Evolutionary conservation across 116 monocot species (phyloP).

Genomic region (Papilionanthe hybrid): DNA sequence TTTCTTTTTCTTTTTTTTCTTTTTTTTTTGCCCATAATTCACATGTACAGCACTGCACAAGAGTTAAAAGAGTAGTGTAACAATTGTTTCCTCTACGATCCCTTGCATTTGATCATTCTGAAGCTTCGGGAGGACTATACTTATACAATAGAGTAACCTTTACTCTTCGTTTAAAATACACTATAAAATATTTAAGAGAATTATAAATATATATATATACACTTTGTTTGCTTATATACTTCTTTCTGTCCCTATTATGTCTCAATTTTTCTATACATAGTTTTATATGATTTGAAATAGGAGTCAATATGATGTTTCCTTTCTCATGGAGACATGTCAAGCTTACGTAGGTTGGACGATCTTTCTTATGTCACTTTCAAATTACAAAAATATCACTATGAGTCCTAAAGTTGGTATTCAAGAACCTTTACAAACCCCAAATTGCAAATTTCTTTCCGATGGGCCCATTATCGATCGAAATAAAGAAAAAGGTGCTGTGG

Average conservation of each 20-base stretch:
- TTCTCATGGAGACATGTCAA: constrained; percentile 30
- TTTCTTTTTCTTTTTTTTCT: no score
- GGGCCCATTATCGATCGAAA: neutral
- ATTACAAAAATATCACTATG: neutral
- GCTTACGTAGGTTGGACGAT: constrained; percentile 47
- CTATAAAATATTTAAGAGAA: no score
- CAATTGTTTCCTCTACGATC: no score
- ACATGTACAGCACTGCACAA: no score
- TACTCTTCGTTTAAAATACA: neutral
- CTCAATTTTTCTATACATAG: neutral
- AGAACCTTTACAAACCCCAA: neutral
- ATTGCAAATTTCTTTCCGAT: neutral
- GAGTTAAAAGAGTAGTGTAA: no score
- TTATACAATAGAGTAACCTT: no score
- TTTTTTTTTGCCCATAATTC: no score
- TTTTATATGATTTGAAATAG: constrained; percentile 29
- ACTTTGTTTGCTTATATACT: no score
- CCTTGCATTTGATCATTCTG: no score
- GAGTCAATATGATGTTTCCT: constrained; percentile 52
- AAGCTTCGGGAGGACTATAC: no score
- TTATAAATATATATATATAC: no score
- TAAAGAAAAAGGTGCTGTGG: neutral
- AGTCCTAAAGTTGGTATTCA: neutral
- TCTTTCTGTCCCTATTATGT: neutral
- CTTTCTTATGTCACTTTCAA: constrained; percentile 7